These are phyloP conservation scores for Nitzschia sp. DNA, from an alignment of 108 stramenopile species.

Conservation along the genomic window DNA sequence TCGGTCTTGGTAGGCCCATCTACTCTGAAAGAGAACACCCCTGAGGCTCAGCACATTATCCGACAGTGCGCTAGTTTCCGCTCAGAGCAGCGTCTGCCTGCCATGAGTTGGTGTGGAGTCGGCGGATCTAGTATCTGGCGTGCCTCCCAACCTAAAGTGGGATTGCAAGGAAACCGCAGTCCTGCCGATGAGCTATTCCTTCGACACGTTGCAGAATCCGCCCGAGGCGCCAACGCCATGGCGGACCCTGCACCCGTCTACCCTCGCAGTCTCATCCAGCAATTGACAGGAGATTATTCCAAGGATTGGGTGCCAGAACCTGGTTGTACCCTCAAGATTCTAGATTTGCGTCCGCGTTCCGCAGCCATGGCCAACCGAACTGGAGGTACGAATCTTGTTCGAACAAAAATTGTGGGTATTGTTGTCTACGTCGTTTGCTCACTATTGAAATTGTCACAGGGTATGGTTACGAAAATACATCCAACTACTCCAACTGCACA, in stretches of 20 bases:
- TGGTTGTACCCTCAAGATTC: slow-evolving; percentile 71
- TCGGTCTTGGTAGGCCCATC: slow-evolving; percentile 84
- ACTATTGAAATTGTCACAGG: slow-evolving; percentile 46
- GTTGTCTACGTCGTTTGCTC: too few species aligned
- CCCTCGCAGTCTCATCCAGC: slow-evolving; percentile 33
- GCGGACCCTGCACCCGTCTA: slow-evolving; percentile 27
- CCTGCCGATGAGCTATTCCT: slow-evolving; percentile 82
- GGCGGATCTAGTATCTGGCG: slow-evolving; percentile 90
- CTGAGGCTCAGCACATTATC: slow-evolving; percentile 51
- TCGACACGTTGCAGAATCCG: slow-evolving; percentile 69
- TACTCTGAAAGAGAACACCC: slow-evolving; percentile 52
- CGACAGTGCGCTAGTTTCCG: slow-evolving; percentile 84
- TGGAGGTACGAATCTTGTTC: slow-evolving; percentile 36
- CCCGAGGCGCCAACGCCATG: slow-evolving; percentile 61
- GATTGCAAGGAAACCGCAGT: slow-evolving; percentile 87
- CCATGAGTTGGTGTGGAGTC: slow-evolving; percentile 84
- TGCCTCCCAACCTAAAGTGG: slow-evolving; percentile 94
- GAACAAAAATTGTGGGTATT: neutral
- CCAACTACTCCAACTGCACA: slow-evolving; percentile 73
- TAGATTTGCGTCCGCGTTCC: slow-evolving; percentile 85
- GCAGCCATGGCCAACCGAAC: slow-evolving; percentile 88
- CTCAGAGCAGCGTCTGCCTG: slow-evolving; percentile 83
- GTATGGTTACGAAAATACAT: slow-evolving; percentile 90
- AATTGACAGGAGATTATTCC: slow-evolving; percentile 39
- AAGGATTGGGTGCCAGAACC: slow-evolving; percentile 39